A percentile compares a stretch with the other conserved stretches of the same genome.
Conservation (phyloP, 2,329 filamentous ascomycete genomes). For the Orbilia javanica region DNA sequence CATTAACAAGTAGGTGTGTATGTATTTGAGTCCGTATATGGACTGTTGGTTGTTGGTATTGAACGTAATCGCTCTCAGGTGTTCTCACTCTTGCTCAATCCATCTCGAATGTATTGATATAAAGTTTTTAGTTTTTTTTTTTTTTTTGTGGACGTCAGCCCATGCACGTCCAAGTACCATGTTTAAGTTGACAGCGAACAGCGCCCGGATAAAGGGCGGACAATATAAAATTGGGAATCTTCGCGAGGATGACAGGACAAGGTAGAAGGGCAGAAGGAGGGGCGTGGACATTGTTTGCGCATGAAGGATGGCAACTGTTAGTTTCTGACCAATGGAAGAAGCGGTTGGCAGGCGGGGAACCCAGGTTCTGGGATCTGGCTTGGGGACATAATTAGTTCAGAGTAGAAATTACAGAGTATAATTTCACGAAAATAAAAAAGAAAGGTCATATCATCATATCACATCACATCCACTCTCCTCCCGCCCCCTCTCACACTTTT, state of each 20-base stretch:
- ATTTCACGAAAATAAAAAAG: not conserved
- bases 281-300: not conserved
- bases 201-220: slow-evolving; percentile 14
- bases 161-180: no score
- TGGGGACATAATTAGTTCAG: no score
- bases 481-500: not conserved
- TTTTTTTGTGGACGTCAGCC: no score
- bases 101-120: not conserved
- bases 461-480: slow-evolving; percentile 1
- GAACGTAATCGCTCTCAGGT: not conserved
- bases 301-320: no score
- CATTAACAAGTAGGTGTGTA: no score
- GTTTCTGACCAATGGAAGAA: not conserved
- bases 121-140: no score
- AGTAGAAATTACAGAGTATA: not conserved
- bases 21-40: not conserved
- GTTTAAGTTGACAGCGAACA: not conserved
- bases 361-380: not conserved
- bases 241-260: not conserved
- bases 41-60: not conserved
- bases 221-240: not conserved
- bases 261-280: not conserved
- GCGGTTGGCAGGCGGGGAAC: slow-evolving; percentile 5
- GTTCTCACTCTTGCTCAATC: not conserved
- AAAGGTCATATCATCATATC: no score